These are phyloP conservation scores for Athelia psychrophila DNA, from an alignment of 1,284 basidiomycete genomes.

Conservation along the genomic window DNA sequence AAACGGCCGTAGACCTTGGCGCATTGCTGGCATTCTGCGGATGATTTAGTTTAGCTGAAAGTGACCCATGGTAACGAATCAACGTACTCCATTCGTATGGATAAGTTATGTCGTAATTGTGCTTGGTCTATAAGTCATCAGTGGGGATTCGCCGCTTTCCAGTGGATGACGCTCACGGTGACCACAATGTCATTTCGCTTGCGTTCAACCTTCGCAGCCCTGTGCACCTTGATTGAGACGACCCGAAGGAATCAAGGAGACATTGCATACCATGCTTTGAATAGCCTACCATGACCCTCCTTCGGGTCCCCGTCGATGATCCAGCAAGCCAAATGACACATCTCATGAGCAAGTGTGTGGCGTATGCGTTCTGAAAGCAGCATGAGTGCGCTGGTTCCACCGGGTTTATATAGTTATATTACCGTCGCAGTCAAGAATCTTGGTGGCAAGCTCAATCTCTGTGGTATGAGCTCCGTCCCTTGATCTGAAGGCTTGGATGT, in stretches of 20 bases:
- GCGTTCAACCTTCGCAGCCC: conserved; percentile 63
- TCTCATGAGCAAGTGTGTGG: conserved; percentile 82
- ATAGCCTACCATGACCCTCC: conserved; percentile 67
- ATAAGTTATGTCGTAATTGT: conserved; percentile 76
- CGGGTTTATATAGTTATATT: neutral
- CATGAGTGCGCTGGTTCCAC: neutral
- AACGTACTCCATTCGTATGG: conserved; percentile 77
- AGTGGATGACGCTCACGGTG: conserved; percentile 44
- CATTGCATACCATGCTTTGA: conserved; percentile 61
- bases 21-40: conserved; percentile 64
- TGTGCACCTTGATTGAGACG: conserved; percentile 21
- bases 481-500: conserved; percentile 31
- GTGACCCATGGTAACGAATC: neutral
- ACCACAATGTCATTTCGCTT: conserved; percentile 65
- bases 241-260: neutral
- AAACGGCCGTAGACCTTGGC: conserved; percentile 75
- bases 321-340: conserved; percentile 88
- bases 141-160: conserved; percentile 3
- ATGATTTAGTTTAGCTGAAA: conserved; percentile 4
- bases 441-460: conserved; percentile 73
- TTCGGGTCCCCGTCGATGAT: conserved; percentile 63
- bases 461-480: conserved; percentile 48
- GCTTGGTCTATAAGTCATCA: conserved; percentile 48
- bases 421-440: conserved; percentile 77
- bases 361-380: conserved; percentile 65